These are phyloP conservation scores for Ormosia semicastrata DNA, from an alignment of 306 rosid genomes.

Conservation along the genomic window DNA sequence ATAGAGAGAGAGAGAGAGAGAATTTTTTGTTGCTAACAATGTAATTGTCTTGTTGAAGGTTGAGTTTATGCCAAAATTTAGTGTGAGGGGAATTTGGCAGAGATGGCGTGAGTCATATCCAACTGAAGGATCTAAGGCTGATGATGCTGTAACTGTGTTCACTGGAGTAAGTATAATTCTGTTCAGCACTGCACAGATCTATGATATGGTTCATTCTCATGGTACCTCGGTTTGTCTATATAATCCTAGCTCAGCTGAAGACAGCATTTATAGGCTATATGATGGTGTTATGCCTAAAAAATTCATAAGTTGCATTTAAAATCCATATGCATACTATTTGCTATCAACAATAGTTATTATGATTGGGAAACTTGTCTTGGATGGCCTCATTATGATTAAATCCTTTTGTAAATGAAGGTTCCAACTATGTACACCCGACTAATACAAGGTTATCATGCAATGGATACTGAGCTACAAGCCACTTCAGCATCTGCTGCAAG, in stretches of 20 bases:
- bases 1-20: no score
- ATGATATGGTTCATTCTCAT: neutral
- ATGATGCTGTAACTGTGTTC: constrained; percentile 69
- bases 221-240: neutral
- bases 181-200: constrained; percentile 1
- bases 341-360: neutral
- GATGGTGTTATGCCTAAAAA: neutral
- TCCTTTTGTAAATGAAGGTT: constrained; percentile 56
- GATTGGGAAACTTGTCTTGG: constrained; percentile 7
- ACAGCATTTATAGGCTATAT: constrained; percentile 13
- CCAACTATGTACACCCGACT: constrained; percentile 86
- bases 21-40: constrained; percentile 23
- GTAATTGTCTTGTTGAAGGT: constrained; percentile 61
- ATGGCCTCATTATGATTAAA: constrained; percentile 3
- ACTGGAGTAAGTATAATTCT: constrained; percentile 76
- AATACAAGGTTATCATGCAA: constrained; percentile 83
- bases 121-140: constrained; percentile 48
- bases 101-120: constrained; percentile 96
- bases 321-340: constrained; percentile 1
- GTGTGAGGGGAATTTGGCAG: constrained; percentile 92
- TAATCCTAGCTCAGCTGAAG: constrained; percentile 11
- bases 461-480: constrained; percentile 72
- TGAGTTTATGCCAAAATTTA: constrained; percentile 93
- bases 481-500: constrained; percentile 77
- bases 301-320: neutral